Base-by-base conservation (phyloP, 148 eudicot species). In the Chenopodium album region DNA sequence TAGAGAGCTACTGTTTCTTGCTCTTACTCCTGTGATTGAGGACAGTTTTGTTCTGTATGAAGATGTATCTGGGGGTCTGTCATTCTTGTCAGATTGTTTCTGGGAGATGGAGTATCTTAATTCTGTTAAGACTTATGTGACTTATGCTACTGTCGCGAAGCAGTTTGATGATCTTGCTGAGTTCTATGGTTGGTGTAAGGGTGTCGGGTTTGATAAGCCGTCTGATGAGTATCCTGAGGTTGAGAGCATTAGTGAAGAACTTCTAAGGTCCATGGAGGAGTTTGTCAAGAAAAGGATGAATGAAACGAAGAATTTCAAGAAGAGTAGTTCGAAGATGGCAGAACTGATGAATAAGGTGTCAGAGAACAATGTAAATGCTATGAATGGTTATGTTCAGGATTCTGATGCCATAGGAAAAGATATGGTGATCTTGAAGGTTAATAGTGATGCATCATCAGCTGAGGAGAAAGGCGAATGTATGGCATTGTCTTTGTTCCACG, bases 11-110 rank as follows among this genome's bases (percentile, higher is more conserved):
- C 87, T 92, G 73, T 76, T 90, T 62, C 85, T 86, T 71, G 91
- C 90, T 4, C 22, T 90, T n/a, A 82, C 83, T 76, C 87, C 82
- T 9, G 79, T 89, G 65, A 87, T 91, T 73, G 86, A 78, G 85
- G 93, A 93, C 75, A 93, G 94, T 81, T 91, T 89, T 78, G 84
- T 69, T 79, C 72, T 89, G 3, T 93, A 93, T 78, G 71, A 56
- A 65, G 93, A 93, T 79, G 84, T 91, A 6, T 84, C 90, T 76
- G 92, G 91, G 84, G 87, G 85, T 32, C 81, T 90, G 37, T 72
- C 85, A 0, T 76, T 86, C 41, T 76, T 91, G 82, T 28, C 87
- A 31, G 92, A 90, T 71, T 72, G 79, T 29, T 91, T 88, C 79
- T 71, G 77, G 66, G 90, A 87, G 31, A 86, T 93, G 89, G 92